phyloP scores from a whole-genome alignment of 805 yeast genomes.

The Cyberlindnera suaveolens region DNA sequence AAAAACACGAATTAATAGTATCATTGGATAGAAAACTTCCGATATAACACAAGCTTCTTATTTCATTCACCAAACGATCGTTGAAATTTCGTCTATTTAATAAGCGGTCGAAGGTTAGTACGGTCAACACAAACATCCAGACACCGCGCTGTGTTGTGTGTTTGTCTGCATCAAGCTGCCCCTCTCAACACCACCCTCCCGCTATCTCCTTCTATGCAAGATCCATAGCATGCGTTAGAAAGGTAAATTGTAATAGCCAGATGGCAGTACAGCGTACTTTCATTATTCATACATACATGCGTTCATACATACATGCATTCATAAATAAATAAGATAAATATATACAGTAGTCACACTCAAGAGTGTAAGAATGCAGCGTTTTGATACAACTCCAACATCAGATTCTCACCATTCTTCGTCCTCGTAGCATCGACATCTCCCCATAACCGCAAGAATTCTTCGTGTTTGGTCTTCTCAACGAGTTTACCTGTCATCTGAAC shows the following conservation, averaged over 20 bases:
- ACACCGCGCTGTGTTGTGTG: no score
- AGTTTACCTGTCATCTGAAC: slow-evolving; percentile 55
- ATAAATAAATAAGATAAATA: not conserved
- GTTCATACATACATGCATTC: not conserved
- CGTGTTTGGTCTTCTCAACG: slow-evolving; percentile 49
- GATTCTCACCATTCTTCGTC: slow-evolving; percentile 75
- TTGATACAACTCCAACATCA: slow-evolving; percentile 70
- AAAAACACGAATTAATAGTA: no score
- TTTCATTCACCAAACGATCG: no score
- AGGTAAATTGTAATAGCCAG: not conserved
- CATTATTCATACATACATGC: not conserved
- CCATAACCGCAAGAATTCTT: slow-evolving; percentile 63
- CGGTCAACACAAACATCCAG: no score
- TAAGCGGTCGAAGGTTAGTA: no score
- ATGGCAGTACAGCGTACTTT: not conserved
- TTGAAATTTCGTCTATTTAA: no score
- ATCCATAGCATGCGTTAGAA: not conserved
- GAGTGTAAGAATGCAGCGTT: slow-evolving; percentile 40
- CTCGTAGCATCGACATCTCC: slow-evolving; percentile 62
- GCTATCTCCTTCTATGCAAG: no score
- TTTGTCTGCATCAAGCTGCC: no score
- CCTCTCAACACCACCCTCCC: no score
- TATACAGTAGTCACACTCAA: not conserved
- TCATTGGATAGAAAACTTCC: no score
- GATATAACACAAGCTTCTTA: no score